These are phyloP conservation scores for Cyclocybe aegerita DNA, from an alignment of 768 basidiomycete species.

Conservation along the genomic window DNA sequence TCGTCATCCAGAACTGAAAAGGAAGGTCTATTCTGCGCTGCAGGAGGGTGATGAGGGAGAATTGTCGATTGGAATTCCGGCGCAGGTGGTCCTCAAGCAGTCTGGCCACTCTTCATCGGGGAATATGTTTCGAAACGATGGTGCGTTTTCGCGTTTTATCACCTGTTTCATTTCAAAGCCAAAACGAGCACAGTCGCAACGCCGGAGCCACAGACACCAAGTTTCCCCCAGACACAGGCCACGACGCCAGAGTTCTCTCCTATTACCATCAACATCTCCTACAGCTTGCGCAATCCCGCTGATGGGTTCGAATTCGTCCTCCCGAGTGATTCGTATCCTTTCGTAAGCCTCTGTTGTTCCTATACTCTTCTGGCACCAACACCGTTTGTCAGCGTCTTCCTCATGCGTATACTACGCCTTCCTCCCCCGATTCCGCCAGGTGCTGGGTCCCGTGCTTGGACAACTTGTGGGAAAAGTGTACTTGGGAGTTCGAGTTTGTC, in stretches of 20 bases:
- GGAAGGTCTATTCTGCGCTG: constrained; percentile 86
- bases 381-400: constrained; percentile 69
- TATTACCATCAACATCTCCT: constrained; percentile 73
- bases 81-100: constrained; percentile 64
- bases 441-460: constrained; percentile 99
- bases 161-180: neutral
- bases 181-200: constrained; percentile 55
- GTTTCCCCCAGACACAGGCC: constrained; percentile 29
- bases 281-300: constrained; percentile 78
- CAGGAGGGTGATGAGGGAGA: constrained; percentile 95
- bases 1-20: constrained; percentile 89
- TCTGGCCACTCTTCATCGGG: constrained; percentile 47
- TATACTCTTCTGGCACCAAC: constrained; percentile 10
- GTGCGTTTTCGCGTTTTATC: constrained; percentile 11
- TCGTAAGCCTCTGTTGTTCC: constrained; percentile 52
- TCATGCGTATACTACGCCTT: constrained; percentile 88
- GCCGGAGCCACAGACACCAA: constrained; percentile 79
- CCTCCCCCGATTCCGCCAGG: constrained; percentile 87
- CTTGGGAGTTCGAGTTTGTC: constrained; percentile 98
- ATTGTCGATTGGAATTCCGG: constrained; percentile 83
- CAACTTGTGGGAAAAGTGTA: constrained; percentile 92
- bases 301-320: constrained; percentile 86
- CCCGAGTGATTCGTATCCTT: constrained; percentile 80
- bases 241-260: constrained; percentile 67
- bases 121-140: constrained; percentile 51